Evolutionary conservation across 2,329 filamentous ascomycete genomes (phyloP), one percentile per base, ranked within the genome.

Genomic region (Sporothrix curviconia): DNA sequence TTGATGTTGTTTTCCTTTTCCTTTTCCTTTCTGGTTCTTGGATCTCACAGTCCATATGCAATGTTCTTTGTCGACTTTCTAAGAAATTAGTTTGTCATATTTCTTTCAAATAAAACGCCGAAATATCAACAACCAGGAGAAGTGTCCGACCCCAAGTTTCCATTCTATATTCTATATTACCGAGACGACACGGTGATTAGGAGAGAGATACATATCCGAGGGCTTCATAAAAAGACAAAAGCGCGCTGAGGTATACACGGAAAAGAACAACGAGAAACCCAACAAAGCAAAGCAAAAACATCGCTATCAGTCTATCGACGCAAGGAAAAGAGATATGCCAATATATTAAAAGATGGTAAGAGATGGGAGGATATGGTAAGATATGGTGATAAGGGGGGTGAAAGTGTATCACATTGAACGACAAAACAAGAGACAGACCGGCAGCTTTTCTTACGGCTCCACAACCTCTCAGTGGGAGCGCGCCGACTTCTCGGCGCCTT

Each of bases 381-480:
- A 47, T 28, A 32, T 2, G 9, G n/a, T 40, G 24, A 46, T 11
- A 43, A 19, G 49, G 15, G 28, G 37, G 22, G 7, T 30, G 36
- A 28, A 9, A 8, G 7, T 15, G 37, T 12, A 22, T 17, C 22
- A 30, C 22, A 3, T 25, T 11, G 14, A 30, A 50, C 9, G 17
- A 39, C n/a, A n/a, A n/a, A n/a, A n/a, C n/a, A n/a, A 34, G 4
- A 44, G 28, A 11, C 28, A 28, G 22, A n/a, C n/a, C n/a, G n/a
- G 17, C n/a, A 4, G 3, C 2, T 32, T 30, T 5, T 24, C n/a
- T 53, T 50, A 60, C 4, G 53, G 53, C 51, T 54, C 51, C 4
- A 50, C 28, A 36, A 44, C n/a, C 56, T 60, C 43, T 15, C 55
- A 56, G 6, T 44, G 54, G 4, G 43, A 44, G 7, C 15, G 24